Evolutionary conservation across 2,329 filamentous ascomycete genomes (phyloP).

Genomic region (Leptographium radiaticola): DNA sequence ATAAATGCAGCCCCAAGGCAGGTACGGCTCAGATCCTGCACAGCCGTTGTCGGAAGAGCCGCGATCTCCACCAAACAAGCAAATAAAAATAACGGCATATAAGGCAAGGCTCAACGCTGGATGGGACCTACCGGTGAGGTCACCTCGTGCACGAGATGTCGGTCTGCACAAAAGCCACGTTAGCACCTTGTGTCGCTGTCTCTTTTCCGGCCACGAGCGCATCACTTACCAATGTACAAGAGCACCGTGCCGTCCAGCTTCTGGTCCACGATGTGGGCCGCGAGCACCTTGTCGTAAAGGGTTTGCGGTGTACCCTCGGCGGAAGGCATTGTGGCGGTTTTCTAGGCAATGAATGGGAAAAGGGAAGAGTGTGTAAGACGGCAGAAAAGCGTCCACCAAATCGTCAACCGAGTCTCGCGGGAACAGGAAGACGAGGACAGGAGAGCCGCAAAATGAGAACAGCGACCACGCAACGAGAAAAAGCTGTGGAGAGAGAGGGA

Average conservation of each 20-base stretch:
- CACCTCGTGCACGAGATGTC: conserved; percentile 96
- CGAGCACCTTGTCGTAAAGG: conserved; percentile 95
- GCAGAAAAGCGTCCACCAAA: not conserved
- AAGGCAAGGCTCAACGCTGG: not conserved
- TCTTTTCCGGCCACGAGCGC: not conserved
- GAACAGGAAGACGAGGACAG: too few relatives aligned
- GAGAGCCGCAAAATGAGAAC: too few relatives aligned
- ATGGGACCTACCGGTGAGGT: conserved; percentile 66
- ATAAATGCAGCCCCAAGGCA: not conserved
- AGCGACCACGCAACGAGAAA: too few relatives aligned
- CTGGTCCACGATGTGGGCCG: conserved; percentile 89
- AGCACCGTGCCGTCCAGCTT: conserved; percentile 86
- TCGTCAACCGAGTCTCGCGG: too few relatives aligned
- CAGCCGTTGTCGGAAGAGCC: conserved; percentile 1
- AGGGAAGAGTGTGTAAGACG: not conserved
- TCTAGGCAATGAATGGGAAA: not conserved
- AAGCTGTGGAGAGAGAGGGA: not conserved
- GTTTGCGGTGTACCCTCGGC: conserved; percentile 63
- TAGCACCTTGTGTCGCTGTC: not conserved
- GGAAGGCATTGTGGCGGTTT: conserved; percentile 49
- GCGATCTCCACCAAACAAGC: not conserved
- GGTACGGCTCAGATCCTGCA: not conserved
- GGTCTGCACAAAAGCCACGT: conserved; percentile 38
- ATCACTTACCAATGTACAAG: conserved; percentile 71
- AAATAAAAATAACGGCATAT: not conserved